A percentile compares a stretch with the other conserved stretches of the same genome.
Conservation (phyloP, 768 basidiomycete genomes). For the Agaricus blazei region DNA sequence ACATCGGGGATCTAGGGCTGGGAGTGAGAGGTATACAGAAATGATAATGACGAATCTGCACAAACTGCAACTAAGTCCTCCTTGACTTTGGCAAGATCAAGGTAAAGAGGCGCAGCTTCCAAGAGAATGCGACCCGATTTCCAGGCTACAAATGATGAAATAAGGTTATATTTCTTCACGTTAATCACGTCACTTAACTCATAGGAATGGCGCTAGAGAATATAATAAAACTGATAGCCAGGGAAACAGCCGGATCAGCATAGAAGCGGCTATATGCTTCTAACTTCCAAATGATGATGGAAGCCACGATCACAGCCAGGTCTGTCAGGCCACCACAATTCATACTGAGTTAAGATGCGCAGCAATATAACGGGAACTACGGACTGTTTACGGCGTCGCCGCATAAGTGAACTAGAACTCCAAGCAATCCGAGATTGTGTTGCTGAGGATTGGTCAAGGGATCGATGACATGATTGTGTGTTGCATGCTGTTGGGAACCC, state of each 20-base stretch:
- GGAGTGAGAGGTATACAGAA: not conserved
- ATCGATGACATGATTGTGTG: constrained; percentile 42
- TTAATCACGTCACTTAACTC: constrained; percentile 27
- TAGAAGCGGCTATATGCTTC: constrained; percentile 38
- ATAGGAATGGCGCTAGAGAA: constrained; percentile 48
- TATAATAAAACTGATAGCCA: constrained; percentile 47
- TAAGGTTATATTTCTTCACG: not conserved
- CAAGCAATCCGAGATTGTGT: constrained; percentile 41
- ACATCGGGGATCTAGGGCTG: constrained; percentile 37
- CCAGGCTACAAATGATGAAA: constrained; percentile 24
- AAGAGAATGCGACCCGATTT: constrained; percentile 46
- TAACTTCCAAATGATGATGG: constrained; percentile 44
- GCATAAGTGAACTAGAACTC: constrained; percentile 45
- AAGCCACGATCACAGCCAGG: constrained; percentile 49
- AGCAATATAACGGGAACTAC: constrained; percentile 14
- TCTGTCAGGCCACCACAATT: constrained; percentile 25
- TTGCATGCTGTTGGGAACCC: constrained; percentile 33
- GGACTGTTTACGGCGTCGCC: constrained; percentile 51
- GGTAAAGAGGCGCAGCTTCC: constrained; percentile 45
- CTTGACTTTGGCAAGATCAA: constrained; percentile 44
- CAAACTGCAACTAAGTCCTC: constrained; percentile 41
- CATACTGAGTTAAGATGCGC: not conserved
- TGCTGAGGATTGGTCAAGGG: constrained; percentile 28
- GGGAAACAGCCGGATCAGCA: constrained; percentile 48
- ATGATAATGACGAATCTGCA: not conserved